Conservation (phyloP, 2,329 filamentous ascomycete genomes). For the Elsinoe fawcettii region DNA sequence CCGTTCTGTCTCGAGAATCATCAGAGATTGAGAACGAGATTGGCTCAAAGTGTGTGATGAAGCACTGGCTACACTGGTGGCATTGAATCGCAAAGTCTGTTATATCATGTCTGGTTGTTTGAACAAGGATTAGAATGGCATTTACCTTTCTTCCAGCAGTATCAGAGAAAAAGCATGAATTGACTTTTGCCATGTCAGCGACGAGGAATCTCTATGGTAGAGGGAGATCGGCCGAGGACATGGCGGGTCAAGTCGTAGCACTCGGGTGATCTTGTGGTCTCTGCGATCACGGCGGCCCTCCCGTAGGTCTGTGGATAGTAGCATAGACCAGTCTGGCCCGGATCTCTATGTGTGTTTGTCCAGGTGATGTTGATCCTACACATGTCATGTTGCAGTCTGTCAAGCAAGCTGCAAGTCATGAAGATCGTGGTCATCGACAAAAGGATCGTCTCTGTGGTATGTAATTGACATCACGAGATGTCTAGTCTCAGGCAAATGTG, state of each 20-base stretch:
- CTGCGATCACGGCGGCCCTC: background rate
- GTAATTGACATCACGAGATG: background rate
- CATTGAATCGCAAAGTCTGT: no score
- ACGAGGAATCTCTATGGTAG: background rate
- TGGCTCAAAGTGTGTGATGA: background rate
- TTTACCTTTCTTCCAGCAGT: background rate
- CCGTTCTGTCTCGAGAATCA: background rate
- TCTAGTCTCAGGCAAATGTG: background rate
- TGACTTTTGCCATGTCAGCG: background rate
- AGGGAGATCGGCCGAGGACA: background rate
- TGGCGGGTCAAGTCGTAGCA: background rate
- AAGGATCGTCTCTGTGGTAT: background rate
- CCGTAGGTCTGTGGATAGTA: background rate
- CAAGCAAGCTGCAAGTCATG: background rate
- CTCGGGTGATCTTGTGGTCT: background rate
- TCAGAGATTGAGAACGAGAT: background rate
- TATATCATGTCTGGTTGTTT: background rate
- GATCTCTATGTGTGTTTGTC: background rate
- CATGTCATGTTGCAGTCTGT: background rate
- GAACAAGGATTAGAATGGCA: background rate
- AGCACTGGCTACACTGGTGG: background rate
- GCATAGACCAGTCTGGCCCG: conserved; percentile 1
- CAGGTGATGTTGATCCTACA: background rate
- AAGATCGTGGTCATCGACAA: background rate
- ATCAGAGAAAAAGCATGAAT: background rate